Evolutionary conservation across 106 monocot species (phyloP).

Genomic region (Dioscorea alata): DNA sequence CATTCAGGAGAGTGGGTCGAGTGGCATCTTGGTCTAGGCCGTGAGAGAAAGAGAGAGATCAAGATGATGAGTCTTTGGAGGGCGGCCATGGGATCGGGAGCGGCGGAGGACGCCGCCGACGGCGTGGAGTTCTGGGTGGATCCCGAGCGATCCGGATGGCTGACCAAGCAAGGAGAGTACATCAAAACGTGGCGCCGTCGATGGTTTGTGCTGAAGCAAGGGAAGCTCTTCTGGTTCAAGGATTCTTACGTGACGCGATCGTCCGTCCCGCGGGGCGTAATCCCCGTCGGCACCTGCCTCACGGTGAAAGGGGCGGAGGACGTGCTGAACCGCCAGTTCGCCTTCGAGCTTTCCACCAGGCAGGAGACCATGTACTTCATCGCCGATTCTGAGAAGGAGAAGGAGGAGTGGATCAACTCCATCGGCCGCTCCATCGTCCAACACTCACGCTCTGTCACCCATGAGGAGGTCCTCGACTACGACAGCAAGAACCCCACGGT

Average conservation of each 20-base stretch:
- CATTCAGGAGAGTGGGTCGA: no score
- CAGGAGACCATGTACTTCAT: constrained; percentile 15
- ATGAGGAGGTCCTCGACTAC: constrained; percentile 13
- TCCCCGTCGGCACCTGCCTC: constrained; percentile 25
- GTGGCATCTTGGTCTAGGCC: no score
- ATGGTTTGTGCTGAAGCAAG: constrained; percentile 13
- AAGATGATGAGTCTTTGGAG: constrained; percentile 4
- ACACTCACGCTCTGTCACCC: constrained; percentile 9
- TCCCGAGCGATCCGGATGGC: constrained; percentile 9
- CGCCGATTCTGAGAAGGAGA: constrained; percentile 13
- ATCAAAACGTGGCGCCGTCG: constrained; percentile 12
- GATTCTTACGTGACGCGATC: constrained; percentile 1
- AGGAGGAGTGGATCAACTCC: constrained; percentile 19
- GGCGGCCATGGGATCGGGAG: constrained; percentile 1
- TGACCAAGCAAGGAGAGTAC: constrained; percentile 13
- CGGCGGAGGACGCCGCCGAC: background rate
- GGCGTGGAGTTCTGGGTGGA: constrained; percentile 9
- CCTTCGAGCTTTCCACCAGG: constrained; percentile 37
- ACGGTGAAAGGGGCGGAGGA: constrained; percentile 54
- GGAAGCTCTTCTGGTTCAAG: constrained; percentile 14
- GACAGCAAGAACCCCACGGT: background rate
- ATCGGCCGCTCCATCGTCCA: constrained; percentile 18
- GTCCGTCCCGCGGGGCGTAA: constrained; percentile 7
- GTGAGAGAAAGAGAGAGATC: background rate
- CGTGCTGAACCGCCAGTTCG: constrained; percentile 30